phyloP scores from a whole-genome alignment of 345 rosid species.

The Eucalyptus coolabah region DNA sequence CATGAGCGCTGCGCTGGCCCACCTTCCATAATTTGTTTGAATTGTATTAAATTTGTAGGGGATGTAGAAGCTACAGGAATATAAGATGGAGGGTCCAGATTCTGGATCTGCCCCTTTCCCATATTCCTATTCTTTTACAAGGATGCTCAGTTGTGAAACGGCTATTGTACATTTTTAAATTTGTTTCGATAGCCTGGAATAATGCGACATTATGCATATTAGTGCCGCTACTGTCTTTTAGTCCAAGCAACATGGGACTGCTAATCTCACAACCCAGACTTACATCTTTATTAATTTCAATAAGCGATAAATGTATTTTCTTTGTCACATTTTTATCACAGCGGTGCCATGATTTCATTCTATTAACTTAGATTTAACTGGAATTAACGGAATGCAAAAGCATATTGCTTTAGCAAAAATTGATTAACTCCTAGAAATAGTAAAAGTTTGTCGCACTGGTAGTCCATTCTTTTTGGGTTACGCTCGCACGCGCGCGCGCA shows the following conservation, averaged over 20 bases:
- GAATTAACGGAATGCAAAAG: background rate
- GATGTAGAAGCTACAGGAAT: background rate
- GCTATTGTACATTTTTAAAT: background rate
- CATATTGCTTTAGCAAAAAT: background rate
- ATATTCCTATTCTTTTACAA: background rate
- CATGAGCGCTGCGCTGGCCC: background rate
- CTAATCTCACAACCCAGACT: background rate
- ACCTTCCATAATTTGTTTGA: background rate
- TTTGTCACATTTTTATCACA: background rate
- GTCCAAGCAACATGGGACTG: background rate
- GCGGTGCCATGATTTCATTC: background rate
- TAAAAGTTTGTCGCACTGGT: background rate
- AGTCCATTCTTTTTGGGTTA: background rate
- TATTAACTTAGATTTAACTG: background rate
- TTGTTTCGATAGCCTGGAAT: background rate
- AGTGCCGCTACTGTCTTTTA: background rate
- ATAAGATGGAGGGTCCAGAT: background rate
- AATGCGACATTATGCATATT: background rate
- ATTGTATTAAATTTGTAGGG: background rate
- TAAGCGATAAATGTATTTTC: background rate
- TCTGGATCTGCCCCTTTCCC: background rate
- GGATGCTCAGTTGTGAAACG: background rate
- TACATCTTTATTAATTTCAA: background rate
- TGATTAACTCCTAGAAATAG: background rate
- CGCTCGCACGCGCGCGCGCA: accelerated